Evolutionary conservation across 2,329 filamentous ascomycete genomes (phyloP).

Genomic region (Alternaria sp.): DNA sequence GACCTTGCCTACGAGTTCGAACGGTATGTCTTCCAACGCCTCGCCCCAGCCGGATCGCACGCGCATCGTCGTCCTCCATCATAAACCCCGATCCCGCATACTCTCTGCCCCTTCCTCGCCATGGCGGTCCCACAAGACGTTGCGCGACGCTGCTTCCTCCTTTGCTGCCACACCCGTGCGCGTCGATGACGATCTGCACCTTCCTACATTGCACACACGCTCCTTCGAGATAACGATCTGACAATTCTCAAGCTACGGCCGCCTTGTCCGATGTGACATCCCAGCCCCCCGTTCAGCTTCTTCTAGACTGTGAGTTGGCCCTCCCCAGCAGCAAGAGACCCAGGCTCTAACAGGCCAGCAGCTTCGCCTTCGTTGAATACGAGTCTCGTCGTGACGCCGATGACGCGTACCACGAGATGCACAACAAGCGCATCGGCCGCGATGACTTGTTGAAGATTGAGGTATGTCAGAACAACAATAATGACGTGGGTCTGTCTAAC

Average conservation of each 20-base stretch:
- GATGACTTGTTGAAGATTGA: slow-evolving; percentile 98
- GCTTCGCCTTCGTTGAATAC: slow-evolving; percentile 99
- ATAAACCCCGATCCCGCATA: slow-evolving; percentile 18
- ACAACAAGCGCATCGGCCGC: slow-evolving; percentile 96
- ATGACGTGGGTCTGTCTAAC: slow-evolving; percentile 26
- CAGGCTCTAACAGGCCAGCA: slow-evolving; percentile 57
- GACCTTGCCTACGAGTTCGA: slow-evolving; percentile 99
- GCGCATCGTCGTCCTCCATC: slow-evolving; percentile 40
- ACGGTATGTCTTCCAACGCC: slow-evolving; percentile 81
- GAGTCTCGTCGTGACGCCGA: slow-evolving; percentile 98
- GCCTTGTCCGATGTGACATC: slow-evolving; percentile 97
- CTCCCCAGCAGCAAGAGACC: neutral
- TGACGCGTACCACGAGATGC: slow-evolving; percentile 99
- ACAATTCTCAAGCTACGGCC: slow-evolving; percentile 80
- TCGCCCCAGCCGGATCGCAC: slow-evolving; percentile 45
- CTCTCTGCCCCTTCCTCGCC: slow-evolving; percentile 8
- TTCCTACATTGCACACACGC: slow-evolving; percentile 25
- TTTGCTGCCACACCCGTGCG: slow-evolving; percentile 24
- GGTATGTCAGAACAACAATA: slow-evolving; percentile 60
- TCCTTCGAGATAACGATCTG: slow-evolving; percentile 49
- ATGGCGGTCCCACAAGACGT: slow-evolving; percentile 8
- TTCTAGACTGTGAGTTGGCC: slow-evolving; percentile 86
- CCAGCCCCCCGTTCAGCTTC: slow-evolving; percentile 92
- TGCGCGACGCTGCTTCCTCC: slow-evolving; percentile 26
- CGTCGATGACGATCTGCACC: slow-evolving; percentile 3